Conservation (phyloP, 345 rosid species). For the Trapa bicornis region DNA sequence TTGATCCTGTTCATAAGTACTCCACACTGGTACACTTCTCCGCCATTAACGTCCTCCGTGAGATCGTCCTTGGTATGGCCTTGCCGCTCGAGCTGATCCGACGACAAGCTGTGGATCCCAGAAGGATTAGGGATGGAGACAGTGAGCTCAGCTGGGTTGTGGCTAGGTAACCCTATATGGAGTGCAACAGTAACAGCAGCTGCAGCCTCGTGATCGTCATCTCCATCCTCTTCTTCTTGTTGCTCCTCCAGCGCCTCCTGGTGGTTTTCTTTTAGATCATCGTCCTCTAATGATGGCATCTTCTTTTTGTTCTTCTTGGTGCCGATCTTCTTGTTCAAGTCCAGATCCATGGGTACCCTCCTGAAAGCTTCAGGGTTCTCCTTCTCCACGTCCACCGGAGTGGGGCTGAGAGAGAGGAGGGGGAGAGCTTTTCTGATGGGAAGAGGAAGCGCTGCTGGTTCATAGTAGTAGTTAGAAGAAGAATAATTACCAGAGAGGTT, state of each 20-base stretch:
- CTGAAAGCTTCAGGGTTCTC: not conserved
- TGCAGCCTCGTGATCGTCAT: slow-evolving; percentile 14
- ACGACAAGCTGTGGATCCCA: not conserved
- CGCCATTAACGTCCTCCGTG: slow-evolving; percentile 17
- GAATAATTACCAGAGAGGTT: not conserved
- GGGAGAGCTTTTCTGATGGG: slow-evolving; percentile 84
- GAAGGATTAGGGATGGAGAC: not conserved
- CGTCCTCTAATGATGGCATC: not conserved
- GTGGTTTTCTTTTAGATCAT: not conserved
- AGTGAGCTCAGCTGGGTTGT: slow-evolving; percentile 57
- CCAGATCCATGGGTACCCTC: not conserved
- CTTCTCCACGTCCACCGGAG: not conserved
- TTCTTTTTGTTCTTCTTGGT: slow-evolving; percentile 5
- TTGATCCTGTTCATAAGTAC: slow-evolving; percentile 56
- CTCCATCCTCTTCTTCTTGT: slow-evolving; percentile 10
- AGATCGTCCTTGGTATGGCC: slow-evolving; percentile 9
- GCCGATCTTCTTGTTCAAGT: slow-evolving; percentile 4
- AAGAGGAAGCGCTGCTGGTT: slow-evolving; percentile 52
- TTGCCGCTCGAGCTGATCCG: slow-evolving; percentile 1
- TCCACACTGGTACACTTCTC: slow-evolving; percentile 37
- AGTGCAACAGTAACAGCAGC: slow-evolving; percentile 72
- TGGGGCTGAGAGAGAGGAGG: slow-evolving; percentile 57
- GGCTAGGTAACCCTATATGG: slow-evolving; percentile 87
- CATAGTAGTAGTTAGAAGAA: not conserved
- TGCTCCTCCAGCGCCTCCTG: slow-evolving; percentile 14